Conservation (phyloP, 1,284 basidiomycete species). For the Leccinum pachyderme region DNA sequence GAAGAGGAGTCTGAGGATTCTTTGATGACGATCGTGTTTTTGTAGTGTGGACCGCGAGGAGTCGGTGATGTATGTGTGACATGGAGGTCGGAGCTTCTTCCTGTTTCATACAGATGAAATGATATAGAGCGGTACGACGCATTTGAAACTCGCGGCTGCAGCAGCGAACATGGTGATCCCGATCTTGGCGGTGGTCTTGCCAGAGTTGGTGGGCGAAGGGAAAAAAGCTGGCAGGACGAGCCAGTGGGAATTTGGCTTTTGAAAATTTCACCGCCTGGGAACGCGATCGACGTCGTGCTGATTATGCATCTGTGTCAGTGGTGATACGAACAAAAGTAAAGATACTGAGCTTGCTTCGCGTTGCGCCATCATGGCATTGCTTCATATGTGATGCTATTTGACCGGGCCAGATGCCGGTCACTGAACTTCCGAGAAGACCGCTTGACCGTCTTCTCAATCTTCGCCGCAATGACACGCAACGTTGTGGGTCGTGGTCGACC, state of each 20-base stretch:
- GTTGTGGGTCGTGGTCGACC: background rate
- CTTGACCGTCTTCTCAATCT: background rate
- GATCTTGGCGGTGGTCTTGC: conserved; percentile 4
- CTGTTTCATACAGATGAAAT: conserved; percentile 29
- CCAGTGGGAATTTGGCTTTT: conserved; percentile 6
- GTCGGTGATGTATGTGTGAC: conserved; percentile 4
- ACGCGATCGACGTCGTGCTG: conserved; percentile 16
- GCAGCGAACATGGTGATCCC: conserved; percentile 1
- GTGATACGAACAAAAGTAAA: background rate
- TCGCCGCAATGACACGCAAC: conserved; percentile 12
- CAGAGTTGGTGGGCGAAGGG: background rate
- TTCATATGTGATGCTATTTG: conserved; percentile 8
- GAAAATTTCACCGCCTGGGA: conserved; percentile 19
- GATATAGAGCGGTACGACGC: conserved; percentile 2
- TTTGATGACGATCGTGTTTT: conserved; percentile 12
- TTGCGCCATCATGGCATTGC: background rate
- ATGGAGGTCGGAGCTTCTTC: conserved; percentile 8
- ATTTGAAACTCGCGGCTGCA: conserved; percentile 13
- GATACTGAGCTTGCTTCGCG: background rate
- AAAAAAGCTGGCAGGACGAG: background rate
- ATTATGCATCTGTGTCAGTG: conserved; percentile 4
- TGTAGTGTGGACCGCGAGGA: conserved; percentile 5
- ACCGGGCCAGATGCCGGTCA: background rate
- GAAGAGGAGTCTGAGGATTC: background rate
- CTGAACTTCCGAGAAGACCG: conserved; percentile 16